Base-by-base conservation (phyloP, 805 yeast species). In the Lipomyces anomalus region DNA sequence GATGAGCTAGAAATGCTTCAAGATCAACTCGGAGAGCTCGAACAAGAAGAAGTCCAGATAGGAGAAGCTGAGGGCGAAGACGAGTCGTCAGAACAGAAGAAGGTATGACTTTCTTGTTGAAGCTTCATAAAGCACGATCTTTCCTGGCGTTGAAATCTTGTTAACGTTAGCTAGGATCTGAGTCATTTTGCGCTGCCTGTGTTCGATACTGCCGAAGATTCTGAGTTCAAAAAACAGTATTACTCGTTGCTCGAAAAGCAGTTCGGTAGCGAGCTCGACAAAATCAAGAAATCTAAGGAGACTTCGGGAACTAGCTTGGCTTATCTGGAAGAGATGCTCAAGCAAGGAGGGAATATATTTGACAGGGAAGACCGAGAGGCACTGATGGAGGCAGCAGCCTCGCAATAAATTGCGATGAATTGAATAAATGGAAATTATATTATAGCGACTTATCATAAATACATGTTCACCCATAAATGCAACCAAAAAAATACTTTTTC, bases 141-240 rank as follows among this genome's bases (percentile, higher is more conserved):
- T n/a, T n/a, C n/a, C n/a, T n/a, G n/a, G n/a, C n/a, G n/a, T n/a
- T n/a, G n/a, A n/a, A n/a, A n/a, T n/a, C n/a, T n/a, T n/a, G n/a
- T n/a, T n/a, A n/a, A n/a, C n/a, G n/a, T n/a, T n/a, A n/a, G n/a
- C n/a, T n/a, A n/a, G n/a, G n/a, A n/a, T n/a, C n/a, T n/a, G n/a
- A n/a, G n/a, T n/a, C n/a, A n/a, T n/a, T n/a, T n/a, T n/a, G 30
- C 30, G 30, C 30, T 18, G 24, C 18, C 38, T 9, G 20, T 9
- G 18, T 35, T 35, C 5, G 18, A 26, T 21, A 16, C 20, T 13
- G 47, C 43, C n/a, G 45, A 38, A 35, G 50, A 45, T 22, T 23
- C n/a, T 2, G 47, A 44, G 21, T 42, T 48, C 29, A 16, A 35
- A 35, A 39, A 36, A n/a, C 42, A 48, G 42, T 48, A 46, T 45